Base-by-base conservation (phyloP, 2,329 filamentous ascomycete genomes). In the Pyricularia sp. region DNA sequence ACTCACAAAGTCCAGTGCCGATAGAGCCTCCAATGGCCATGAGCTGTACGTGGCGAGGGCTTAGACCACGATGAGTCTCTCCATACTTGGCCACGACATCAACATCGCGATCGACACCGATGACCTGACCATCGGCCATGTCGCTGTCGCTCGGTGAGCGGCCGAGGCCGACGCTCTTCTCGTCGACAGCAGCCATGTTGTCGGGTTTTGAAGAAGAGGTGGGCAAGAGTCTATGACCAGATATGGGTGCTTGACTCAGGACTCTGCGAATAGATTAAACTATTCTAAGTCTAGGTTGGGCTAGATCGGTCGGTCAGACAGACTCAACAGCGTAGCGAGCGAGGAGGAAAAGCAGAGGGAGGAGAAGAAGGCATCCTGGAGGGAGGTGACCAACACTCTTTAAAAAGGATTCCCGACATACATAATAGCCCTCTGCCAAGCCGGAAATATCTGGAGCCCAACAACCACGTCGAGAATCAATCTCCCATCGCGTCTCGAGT, bases 21-120 rank as follows among this genome's bases (percentile, higher is more conserved):
- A 80, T 80, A 44, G 77, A 77, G 62, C 79, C 79, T 55, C 77
- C 79, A 19, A 81, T 79, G 53, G 78, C 78, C 77, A 81, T 81
- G 65, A 81, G 77, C 68, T 81, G 78, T 26, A 81, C 78, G 66
- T 80, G 78, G 19, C 78, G 77, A 30, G 77, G 73, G 22, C 68
- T 70, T 19, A 72, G 66, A 30, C 70, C 70, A 22, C 70, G 69
- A 53, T 71, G 66, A 33, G 70, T 71, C 65, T 71, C 66, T 22
- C 60, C 64, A 24, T 65, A 65, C 59, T 62, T 26, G 24, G 33
- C 31, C 33, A 35, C 40, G 35, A 65, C 31, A 26, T 13, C 35
- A 16, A 4, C 31, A 33, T 35, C 53, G 62, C 28, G 19, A 2
- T 40, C 62, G 19, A 59, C 62, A 55, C 62, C 62, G 2, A 31